Base-by-base conservation (phyloP, 2,329 filamentous ascomycete genomes). In the Venturia aucupariae region DNA sequence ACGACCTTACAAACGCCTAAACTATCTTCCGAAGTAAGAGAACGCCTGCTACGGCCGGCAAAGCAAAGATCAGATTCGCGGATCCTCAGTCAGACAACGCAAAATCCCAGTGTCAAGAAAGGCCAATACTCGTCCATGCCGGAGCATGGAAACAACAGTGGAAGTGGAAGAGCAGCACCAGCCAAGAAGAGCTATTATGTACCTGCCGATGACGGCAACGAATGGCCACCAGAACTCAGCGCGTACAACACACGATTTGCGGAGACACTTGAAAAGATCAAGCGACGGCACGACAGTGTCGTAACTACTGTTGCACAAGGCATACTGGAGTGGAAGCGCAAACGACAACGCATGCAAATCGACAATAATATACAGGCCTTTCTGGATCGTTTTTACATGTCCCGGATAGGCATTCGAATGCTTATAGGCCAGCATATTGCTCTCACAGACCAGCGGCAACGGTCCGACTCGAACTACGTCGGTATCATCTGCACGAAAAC, bases 321-420 rank as follows among this genome's bases (percentile, higher is more conserved):
- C 66, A 97, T 99, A 69, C 84, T 97, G 66, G 94, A 99, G 78
- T 99, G 96, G 82, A 99, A 99, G 80, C 90, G 93, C 64, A 93
- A 89, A 74, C 86, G 92, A 67, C 94, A 99, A 82, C 87, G 94
- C 63, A 94, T 97, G 88, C 94, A 97, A 74, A 99, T 99, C 72
- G 94, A 97, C 78, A 88, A 92, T 75, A 95, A 92, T 70, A 97
- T 99, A 66, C 94, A 99, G 76, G 88, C 91, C 64, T 99, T 99
- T 81, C 86, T 99, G 69, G 94, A 99, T 78, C 90, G 94, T 66
- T 99, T 99, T 78, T 99, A 99, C 82, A 99, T 99, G 94, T 97
- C 92, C 55, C 90, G 94, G 67, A 99, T 99, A 72, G 94, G 94
- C 69, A 99, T 99, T 70, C 90, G 94, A 71, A 99, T 99, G 94